These are phyloP conservation scores for Quercus robur DNA, from an alignment of 306 rosid genomes.

Conservation along the genomic window DNA sequence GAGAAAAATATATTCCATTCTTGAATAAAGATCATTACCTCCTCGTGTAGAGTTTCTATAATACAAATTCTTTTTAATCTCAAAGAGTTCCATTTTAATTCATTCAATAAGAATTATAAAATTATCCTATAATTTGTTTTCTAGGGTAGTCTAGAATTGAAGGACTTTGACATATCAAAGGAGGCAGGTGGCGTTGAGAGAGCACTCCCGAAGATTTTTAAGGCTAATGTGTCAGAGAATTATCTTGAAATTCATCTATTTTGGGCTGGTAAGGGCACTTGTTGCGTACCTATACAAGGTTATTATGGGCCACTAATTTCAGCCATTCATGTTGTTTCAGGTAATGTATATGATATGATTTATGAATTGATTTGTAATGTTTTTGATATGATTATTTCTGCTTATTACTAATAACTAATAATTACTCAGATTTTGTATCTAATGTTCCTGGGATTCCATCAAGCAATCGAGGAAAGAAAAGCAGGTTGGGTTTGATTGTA, in stretches of 20 bases:
- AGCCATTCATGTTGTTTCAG: constrained; percentile 65
- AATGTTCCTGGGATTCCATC: constrained; percentile 49
- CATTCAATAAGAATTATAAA: neutral
- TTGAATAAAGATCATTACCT: neutral
- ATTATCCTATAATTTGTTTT: neutral
- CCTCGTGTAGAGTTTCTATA: neutral
- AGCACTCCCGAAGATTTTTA: constrained; percentile 21
- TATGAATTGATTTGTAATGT: neutral
- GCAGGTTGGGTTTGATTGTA: constrained; percentile 44
- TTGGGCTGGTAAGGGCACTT: constrained; percentile 93
- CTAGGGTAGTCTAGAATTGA: constrained; percentile 50
- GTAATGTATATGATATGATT: constrained; percentile 28
- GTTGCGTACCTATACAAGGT: constrained; percentile 56
- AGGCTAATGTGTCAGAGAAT: constrained; percentile 50
- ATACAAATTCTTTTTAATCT: neutral
- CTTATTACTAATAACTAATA: neutral
- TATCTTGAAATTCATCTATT: constrained; percentile 73
- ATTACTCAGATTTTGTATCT: constrained; percentile 54
- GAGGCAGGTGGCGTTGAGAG: constrained; percentile 48
- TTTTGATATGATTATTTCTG: neutral
- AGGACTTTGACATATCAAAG: constrained; percentile 64
- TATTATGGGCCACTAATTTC: constrained; percentile 74
- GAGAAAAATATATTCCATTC: neutral
- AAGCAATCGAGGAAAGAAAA: constrained; percentile 27
- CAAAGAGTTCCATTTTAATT: neutral